phyloP scores from a whole-genome alignment of 1,284 basidiomycete genomes.

The Austroboletus niveus region DNA sequence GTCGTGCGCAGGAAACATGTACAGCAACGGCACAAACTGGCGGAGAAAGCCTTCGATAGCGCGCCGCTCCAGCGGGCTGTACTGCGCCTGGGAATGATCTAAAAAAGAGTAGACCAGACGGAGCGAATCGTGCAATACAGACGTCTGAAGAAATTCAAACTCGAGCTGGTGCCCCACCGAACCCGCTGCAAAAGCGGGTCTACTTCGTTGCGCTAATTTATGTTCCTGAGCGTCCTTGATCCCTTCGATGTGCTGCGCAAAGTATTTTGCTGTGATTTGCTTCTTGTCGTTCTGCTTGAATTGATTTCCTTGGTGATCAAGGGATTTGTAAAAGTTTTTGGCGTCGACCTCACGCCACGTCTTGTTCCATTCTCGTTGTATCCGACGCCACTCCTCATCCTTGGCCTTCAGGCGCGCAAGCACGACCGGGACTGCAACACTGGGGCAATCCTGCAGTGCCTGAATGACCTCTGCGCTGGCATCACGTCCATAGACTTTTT shows the following conservation, averaged over 20 bases:
- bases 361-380: constrained; percentile 94
- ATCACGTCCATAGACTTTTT: constrained; percentile 90
- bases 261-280: constrained; percentile 85
- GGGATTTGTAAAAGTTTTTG: constrained; percentile 96
- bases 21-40: constrained; percentile 81
- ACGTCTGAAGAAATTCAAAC: constrained; percentile 76
- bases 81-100: constrained; percentile 78
- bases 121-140: constrained; percentile 84
- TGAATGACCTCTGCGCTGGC: constrained; percentile 84
- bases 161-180: constrained; percentile 73
- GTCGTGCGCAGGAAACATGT: constrained; percentile 73
- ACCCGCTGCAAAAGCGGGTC: constrained; percentile 41
- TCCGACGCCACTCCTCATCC: constrained; percentile 96
- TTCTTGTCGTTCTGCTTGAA: constrained; percentile 99
- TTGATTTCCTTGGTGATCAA: constrained; percentile 93
- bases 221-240: constrained; percentile 70
- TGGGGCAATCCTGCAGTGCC: constrained; percentile 91
- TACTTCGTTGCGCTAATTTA: constrained; percentile 40
- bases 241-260: constrained; percentile 86
- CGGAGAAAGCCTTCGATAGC: constrained; percentile 85
- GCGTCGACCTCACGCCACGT: constrained; percentile 97
- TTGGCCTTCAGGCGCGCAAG: constrained; percentile 89
- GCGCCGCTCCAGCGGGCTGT: constrained; percentile 77
- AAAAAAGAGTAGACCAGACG: constrained; percentile 91
- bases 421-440: constrained; percentile 90